phyloP scores from a whole-genome alignment of 2,329 filamentous ascomycete genomes.

The Trichoderma koningiopsis region DNA sequence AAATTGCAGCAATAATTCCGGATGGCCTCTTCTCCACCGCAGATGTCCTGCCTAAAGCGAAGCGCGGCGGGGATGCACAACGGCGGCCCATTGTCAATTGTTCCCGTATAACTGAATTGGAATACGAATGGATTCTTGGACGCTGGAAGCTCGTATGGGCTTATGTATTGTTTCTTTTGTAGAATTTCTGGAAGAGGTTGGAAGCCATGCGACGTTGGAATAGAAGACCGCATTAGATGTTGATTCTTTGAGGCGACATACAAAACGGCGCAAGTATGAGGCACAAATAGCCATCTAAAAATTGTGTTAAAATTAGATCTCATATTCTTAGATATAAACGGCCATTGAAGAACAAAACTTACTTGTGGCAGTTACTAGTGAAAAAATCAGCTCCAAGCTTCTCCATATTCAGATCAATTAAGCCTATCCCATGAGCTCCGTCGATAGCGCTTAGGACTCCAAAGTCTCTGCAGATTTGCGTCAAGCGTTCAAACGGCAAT shows the following conservation, averaged over 20 bases:
- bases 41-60: background rate
- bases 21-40: conserved; percentile 12
- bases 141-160: conserved; percentile 2
- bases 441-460: conserved; percentile 12
- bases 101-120: conserved; percentile 18
- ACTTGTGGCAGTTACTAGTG: conserved; percentile 20
- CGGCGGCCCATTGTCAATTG: conserved; percentile 15
- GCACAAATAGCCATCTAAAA: conserved; percentile 21
- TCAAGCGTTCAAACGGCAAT: conserved; percentile 16
- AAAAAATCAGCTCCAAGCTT: conserved; percentile 14
- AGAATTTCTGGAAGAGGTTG: conserved; percentile 10
- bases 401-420: conserved; percentile 18
- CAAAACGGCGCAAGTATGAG: conserved; percentile 17
- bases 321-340: background rate
- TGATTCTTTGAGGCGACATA: conserved; percentile 14
- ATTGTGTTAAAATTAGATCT: background rate
- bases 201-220: conserved; percentile 18
- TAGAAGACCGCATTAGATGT: conserved; percentile 8
- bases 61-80: conserved; percentile 1
- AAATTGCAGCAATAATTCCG: background rate
- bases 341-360: background rate
- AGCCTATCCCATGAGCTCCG: conserved; percentile 20
- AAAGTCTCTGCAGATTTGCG: background rate
- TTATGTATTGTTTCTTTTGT: conserved; percentile 3
- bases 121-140: conserved; percentile 22